phyloP scores from a whole-genome alignment of 192 early-diverging fungal genomes.

The Lunasporangiospora selenospora region DNA sequence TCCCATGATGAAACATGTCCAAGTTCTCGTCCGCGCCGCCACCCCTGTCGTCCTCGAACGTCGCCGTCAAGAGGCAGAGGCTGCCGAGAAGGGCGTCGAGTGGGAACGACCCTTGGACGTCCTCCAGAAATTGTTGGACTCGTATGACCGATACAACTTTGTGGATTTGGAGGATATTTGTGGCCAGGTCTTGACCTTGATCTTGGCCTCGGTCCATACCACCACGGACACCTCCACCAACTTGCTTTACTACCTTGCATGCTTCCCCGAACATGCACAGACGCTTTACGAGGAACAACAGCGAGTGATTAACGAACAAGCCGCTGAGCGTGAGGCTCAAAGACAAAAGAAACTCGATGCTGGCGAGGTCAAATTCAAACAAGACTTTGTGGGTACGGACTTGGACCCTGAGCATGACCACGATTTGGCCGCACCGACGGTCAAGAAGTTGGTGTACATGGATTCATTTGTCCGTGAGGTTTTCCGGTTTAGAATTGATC shows the following conservation, averaged over 20 bases:
- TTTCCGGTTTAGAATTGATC: not conserved
- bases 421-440: not conserved
- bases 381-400: too few species aligned
- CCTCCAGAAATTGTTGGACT: too few species aligned
- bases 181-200: constrained; percentile 1
- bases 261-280: constrained; percentile 1
- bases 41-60: too few species aligned
- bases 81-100: too few species aligned
- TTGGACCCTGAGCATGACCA: too few species aligned
- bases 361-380: too few species aligned
- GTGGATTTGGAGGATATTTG: too few species aligned
- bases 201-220: constrained; percentile 32
- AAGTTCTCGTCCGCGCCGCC: too few species aligned
- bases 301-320: constrained; percentile 3
- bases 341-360: constrained; percentile 6
- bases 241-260: constrained; percentile 6
- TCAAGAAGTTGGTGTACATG: constrained; percentile 32
- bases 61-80: too few species aligned
- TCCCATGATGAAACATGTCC: too few species aligned
- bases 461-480: constrained; percentile 28
- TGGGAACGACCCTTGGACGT: too few species aligned
- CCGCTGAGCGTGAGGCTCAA: constrained; percentile 16
- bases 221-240: constrained; percentile 7
- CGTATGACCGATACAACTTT: too few species aligned
- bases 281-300: constrained; percentile 21